These are phyloP conservation scores for Colletotrichum sp. DNA, from an alignment of 2,329 filamentous ascomycete species.

Conservation along the genomic window DNA sequence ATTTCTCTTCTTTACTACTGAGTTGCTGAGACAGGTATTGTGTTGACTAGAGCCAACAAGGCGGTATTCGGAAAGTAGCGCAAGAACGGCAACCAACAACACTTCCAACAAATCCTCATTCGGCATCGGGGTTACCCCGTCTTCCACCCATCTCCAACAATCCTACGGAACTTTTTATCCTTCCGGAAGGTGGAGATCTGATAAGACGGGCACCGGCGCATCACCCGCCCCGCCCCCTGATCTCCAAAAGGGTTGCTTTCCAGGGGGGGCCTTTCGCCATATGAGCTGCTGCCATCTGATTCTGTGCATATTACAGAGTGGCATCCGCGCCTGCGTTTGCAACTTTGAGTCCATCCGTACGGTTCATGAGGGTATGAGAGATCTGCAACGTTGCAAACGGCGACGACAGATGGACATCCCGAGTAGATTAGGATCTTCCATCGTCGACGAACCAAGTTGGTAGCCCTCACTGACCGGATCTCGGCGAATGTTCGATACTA, in stretches of 20 bases:
- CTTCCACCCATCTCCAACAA: not conserved
- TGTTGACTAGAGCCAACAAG: not conserved
- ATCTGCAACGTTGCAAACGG: constrained; percentile 11
- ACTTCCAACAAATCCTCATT: not conserved
- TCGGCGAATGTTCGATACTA: not conserved
- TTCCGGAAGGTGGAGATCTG: not conserved
- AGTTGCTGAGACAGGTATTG: not conserved
- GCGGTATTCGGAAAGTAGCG: not conserved
- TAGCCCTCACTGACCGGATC: not conserved
- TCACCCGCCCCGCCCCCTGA: not conserved
- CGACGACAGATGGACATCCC: not conserved
- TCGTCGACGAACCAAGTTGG: not conserved
- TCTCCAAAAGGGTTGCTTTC: not conserved
- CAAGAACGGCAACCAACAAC: not conserved
- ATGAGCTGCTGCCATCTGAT: constrained; percentile 11
- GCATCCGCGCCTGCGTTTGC: not conserved
- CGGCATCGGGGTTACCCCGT: not conserved
- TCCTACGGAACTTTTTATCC: not conserved
- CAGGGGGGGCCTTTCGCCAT: not conserved
- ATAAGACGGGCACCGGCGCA: not conserved
- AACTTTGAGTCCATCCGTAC: not conserved
- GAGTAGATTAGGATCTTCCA: not conserved
- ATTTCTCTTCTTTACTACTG: not conserved
- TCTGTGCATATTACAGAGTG: constrained; percentile 7
- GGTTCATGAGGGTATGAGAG: not conserved